Evolutionary conservation across 2,329 filamentous ascomycete genomes (phyloP).

Genomic region (Fusarium azukiicola): DNA sequence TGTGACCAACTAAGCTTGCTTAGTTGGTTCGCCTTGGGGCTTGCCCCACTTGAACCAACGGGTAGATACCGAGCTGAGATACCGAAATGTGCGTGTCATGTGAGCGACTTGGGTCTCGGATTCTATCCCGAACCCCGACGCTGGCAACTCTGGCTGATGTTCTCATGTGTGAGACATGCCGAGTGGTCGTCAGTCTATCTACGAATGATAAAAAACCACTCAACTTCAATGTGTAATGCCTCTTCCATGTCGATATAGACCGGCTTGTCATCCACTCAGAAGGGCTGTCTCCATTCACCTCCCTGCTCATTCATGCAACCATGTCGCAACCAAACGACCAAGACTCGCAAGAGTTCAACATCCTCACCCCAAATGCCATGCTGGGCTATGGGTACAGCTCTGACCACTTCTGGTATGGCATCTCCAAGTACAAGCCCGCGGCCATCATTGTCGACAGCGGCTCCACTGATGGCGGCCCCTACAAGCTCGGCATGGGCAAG

Average conservation of each 20-base stretch:
- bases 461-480: conserved; percentile 56
- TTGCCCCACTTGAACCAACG: too few species aligned
- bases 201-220: neutral
- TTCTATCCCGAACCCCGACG: neutral
- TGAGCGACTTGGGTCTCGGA: neutral
- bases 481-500: conserved; percentile 61
- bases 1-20: too few species aligned
- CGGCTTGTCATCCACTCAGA: too few species aligned
- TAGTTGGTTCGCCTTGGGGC: too few species aligned
- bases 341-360: conserved; percentile 35
- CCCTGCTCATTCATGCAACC: neutral
- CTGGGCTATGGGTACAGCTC: conserved; percentile 57
- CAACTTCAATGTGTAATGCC: neutral
- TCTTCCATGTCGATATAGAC: too few species aligned
- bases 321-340: neutral
- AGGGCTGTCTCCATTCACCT: too few species aligned
- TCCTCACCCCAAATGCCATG: conserved; percentile 59
- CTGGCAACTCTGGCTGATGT: neutral
- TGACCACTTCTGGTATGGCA: conserved; percentile 58
- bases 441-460: conserved; percentile 57
- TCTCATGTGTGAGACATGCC: neutral
- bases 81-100: neutral
- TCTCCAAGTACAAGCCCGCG: conserved; percentile 49
- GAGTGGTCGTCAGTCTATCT: neutral
- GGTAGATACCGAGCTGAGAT: conserved; percentile 1